These are phyloP conservation scores for Mycena capillaripes DNA, from an alignment of 768 basidiomycete genomes.

Conservation along the genomic window DNA sequence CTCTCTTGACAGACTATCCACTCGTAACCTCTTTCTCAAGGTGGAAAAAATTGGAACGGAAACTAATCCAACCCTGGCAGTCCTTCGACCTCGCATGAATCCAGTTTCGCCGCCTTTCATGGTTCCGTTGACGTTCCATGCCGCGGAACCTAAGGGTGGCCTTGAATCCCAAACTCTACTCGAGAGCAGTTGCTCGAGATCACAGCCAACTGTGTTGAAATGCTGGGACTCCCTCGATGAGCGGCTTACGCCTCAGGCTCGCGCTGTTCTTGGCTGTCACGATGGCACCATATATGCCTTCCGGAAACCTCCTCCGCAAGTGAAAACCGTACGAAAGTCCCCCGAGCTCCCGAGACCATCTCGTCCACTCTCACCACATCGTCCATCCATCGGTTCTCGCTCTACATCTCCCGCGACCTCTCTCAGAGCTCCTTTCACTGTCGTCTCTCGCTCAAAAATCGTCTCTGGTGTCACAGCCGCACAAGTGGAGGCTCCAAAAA, in stretches of 20 bases:
- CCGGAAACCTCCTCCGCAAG: constrained; percentile 38
- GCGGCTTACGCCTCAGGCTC: constrained; percentile 31
- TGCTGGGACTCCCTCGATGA: constrained; percentile 42
- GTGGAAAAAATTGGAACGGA: too few species aligned
- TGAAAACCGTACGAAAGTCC: constrained; percentile 33
- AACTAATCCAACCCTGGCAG: constrained; percentile 5
- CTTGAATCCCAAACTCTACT: constrained; percentile 35
- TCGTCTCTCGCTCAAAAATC: constrained; percentile 70
- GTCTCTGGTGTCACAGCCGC: constrained; percentile 82
- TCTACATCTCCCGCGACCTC: constrained; percentile 57
- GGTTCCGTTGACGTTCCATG: constrained; percentile 54
- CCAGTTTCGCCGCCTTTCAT: constrained; percentile 35
- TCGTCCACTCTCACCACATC: constrained; percentile 33
- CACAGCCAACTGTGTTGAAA: constrained; percentile 48
- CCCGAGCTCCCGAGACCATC: constrained; percentile 33
- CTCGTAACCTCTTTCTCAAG: too few species aligned
- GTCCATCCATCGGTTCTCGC: constrained; percentile 40
- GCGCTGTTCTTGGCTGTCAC: constrained; percentile 55
- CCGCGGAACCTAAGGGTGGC: constrained; percentile 26
- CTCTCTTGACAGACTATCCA: too few species aligned
- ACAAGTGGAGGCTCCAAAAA: constrained; percentile 82
- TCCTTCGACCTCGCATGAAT: constrained; percentile 25
- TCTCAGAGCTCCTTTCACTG: constrained; percentile 63
- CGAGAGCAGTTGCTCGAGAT: constrained; percentile 49
- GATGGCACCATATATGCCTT: constrained; percentile 63